phyloP scores from a whole-genome alignment of 2,329 filamentous ascomycete species.

The Ceratocystis eucalypticola region DNA sequence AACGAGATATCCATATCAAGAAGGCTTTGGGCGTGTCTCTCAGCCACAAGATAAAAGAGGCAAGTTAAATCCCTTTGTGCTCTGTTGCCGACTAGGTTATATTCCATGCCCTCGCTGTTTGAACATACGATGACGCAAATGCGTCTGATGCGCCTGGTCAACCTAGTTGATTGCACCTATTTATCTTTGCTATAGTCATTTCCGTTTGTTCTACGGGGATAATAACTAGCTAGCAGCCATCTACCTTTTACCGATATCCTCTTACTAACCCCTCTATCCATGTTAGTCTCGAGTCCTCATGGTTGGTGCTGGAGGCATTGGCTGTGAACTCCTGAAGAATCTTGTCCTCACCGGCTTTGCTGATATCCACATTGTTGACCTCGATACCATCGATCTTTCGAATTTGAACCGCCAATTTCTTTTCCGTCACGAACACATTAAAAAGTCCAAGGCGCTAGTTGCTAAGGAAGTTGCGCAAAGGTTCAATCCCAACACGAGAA shows the following conservation, averaged over 20 bases:
- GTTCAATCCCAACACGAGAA: conserved; percentile 79
- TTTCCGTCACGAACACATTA: conserved; percentile 93
- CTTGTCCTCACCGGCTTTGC: conserved; percentile 84
- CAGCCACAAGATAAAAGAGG: conserved; percentile 10
- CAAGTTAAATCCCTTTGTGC: not conserved
- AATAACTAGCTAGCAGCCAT: not conserved
- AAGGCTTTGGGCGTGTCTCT: conserved; percentile 8
- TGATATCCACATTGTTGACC: conserved; percentile 86
- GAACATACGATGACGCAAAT: not conserved
- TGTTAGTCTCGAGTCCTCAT: conserved; percentile 71
- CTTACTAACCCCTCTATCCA: conserved; percentile 7
- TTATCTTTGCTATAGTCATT: not conserved
- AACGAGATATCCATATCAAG: conserved; percentile 8
- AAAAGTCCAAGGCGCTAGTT: conserved; percentile 88
- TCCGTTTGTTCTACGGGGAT: not conserved
- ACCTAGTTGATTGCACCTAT: not conserved
- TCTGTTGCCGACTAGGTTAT: conserved; percentile 11
- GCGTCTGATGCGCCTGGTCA: not conserved
- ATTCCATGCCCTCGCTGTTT: not conserved
- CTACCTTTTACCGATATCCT: not conserved
- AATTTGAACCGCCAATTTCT: conserved; percentile 97
- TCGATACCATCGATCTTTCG: conserved; percentile 95
- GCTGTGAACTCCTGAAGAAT: conserved; percentile 95
- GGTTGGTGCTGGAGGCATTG: conserved; percentile 92
- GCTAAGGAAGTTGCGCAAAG: conserved; percentile 80